Conservation (phyloP, 768 basidiomycete genomes). For the Kondoa subrosea region DNA sequence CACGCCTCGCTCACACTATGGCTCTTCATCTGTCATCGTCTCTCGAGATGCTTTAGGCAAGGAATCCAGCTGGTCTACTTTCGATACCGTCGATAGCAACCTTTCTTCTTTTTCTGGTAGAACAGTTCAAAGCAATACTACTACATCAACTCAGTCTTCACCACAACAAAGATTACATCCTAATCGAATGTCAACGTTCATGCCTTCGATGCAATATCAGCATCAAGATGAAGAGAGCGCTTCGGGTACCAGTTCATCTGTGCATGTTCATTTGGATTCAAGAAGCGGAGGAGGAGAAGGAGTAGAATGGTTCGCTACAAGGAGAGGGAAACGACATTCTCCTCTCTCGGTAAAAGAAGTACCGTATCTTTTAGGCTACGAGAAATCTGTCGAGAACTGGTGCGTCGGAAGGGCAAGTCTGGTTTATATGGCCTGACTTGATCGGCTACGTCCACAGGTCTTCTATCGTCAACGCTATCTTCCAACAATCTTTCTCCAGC, state of each 20-base stretch:
- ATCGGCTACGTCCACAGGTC: background rate
- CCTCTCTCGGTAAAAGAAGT: background rate
- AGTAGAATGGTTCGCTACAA: background rate
- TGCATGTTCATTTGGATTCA: background rate
- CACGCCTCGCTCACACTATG: background rate
- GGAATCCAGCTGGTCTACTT: background rate
- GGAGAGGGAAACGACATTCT: background rate
- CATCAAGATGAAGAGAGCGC: background rate
- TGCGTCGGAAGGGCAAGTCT: background rate
- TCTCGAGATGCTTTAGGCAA: background rate
- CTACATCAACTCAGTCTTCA: background rate
- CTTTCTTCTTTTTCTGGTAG: background rate
- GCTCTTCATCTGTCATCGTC: background rate
- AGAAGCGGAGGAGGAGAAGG: background rate
- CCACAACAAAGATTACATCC: background rate
- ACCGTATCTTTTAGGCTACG: background rate
- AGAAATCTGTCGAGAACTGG: background rate
- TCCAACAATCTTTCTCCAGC: background rate
- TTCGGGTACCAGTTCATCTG: too few relatives aligned
- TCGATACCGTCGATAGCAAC: background rate
- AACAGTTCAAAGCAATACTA: background rate
- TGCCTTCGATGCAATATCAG: background rate
- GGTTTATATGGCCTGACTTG: background rate
- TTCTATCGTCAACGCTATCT: background rate
- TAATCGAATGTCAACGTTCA: background rate